Conservation (phyloP, 2,329 filamentous ascomycete genomes). For the Raffaelea deltoideospora region DNA sequence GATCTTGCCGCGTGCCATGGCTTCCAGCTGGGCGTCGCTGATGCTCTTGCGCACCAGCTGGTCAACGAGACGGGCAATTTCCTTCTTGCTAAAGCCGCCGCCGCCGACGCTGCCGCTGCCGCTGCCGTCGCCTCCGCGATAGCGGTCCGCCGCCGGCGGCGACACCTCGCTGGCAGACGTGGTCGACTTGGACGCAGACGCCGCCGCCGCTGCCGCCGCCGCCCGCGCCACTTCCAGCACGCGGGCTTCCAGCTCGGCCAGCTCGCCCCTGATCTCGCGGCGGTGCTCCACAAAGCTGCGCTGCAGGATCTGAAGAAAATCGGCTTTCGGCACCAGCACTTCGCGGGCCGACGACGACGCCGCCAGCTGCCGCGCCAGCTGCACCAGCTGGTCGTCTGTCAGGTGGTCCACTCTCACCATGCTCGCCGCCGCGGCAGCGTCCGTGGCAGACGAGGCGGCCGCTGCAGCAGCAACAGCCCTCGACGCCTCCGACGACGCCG, state of each 20-base stretch:
- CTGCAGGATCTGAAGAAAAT: constrained; percentile 30
- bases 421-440: no score
- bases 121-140: no score
- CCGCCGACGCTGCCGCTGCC: constrained; percentile 2
- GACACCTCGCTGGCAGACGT: background rate
- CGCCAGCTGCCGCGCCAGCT: constrained; percentile 22
- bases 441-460: no score
- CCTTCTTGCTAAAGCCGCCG: constrained; percentile 21
- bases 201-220: background rate
- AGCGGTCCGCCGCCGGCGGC: background rate
- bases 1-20: constrained; percentile 30
- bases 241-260: constrained; percentile 20
- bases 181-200: background rate
- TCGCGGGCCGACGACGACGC: constrained; percentile 16
- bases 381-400: constrained; percentile 19
- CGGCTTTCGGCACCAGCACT: constrained; percentile 27
- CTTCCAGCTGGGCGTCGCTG: constrained; percentile 28
- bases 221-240: constrained; percentile 9
- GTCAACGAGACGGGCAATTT: constrained; percentile 26
- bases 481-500: constrained; percentile 1
- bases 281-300: constrained; percentile 23
- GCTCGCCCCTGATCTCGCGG: constrained; percentile 23
- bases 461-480: background rate
- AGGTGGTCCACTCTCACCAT: no score
- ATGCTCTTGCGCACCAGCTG: constrained; percentile 27